Evolutionary conservation across 106 monocot species (phyloP).

Genomic region (Dendrobium chrysotoxum): DNA sequence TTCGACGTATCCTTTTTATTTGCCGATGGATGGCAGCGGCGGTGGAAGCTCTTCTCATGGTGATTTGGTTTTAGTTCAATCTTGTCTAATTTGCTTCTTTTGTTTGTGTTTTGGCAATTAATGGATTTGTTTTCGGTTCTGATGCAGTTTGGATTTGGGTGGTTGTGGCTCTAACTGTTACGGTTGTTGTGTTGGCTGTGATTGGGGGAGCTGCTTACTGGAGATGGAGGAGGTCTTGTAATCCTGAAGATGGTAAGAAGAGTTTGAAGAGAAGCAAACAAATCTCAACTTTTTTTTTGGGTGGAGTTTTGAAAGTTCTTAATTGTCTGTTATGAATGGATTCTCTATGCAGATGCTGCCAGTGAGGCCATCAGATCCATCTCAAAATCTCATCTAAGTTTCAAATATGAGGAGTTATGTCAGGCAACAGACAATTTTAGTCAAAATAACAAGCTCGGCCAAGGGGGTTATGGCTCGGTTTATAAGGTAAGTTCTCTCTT

Average conservation of each 20-base stretch:
- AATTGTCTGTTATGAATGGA: neutral
- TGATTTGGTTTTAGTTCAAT: neutral
- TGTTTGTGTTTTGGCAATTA: neutral
- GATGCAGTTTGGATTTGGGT: slow-evolving; percentile 6
- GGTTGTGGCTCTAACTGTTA: slow-evolving; percentile 15
- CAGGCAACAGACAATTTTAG: slow-evolving; percentile 53
- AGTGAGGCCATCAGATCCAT: slow-evolving; percentile 35
- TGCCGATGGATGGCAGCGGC: slow-evolving; percentile 3
- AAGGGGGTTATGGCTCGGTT: slow-evolving; percentile 65
- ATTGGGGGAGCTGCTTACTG: slow-evolving; percentile 21
- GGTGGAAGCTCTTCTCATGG: slow-evolving; percentile 18
- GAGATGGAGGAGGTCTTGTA: slow-evolving; percentile 11
- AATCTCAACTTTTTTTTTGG: neutral
- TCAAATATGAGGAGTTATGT: slow-evolving; percentile 44
- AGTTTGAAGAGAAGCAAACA: neutral
- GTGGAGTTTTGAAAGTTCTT: neutral
- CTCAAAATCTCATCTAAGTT: slow-evolving; percentile 27
- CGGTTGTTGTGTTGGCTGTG: slow-evolving; percentile 11
- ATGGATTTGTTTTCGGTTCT: neutral
- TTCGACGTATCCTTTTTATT: slow-evolving; percentile 46
- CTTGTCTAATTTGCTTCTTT: neutral
- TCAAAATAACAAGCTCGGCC: slow-evolving; percentile 54
- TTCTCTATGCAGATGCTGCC: slow-evolving; percentile 24
- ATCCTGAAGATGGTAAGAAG: slow-evolving; percentile 15
- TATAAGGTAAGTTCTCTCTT: slow-evolving; percentile 43